These are phyloP conservation scores for Alternaria triticimaculans DNA, from an alignment of 2,329 filamentous ascomycete species.

Conservation along the genomic window DNA sequence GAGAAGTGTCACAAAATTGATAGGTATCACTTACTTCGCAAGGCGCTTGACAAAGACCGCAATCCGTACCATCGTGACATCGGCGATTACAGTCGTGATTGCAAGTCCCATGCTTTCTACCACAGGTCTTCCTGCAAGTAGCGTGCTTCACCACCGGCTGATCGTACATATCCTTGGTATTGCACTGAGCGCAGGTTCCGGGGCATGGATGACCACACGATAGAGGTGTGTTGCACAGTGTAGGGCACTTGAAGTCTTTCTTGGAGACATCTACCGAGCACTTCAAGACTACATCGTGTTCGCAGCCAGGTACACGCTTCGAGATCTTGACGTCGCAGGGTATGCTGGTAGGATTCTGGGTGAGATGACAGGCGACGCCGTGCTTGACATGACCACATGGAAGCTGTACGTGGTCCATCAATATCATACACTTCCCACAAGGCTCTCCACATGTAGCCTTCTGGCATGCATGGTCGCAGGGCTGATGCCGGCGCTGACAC, in stretches of 20 bases:
- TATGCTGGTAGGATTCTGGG: conserved; percentile 41
- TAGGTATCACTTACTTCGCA: conserved; percentile 30
- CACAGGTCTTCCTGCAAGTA: conserved; percentile 32
- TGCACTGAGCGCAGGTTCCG: conserved; percentile 59
- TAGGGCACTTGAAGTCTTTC: conserved; percentile 56
- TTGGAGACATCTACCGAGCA: conserved; percentile 59
- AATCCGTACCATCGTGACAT: conserved; percentile 38
- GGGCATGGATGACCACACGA: conserved; percentile 66
- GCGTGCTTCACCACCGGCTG: conserved; percentile 13
- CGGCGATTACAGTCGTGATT: conserved; percentile 32
- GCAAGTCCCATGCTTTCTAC: conserved; percentile 36
- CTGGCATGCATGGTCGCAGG: conserved; percentile 38
- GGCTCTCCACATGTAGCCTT: conserved; percentile 38
- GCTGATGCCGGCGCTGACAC: conserved; percentile 29
- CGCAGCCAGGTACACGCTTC: conserved; percentile 61
- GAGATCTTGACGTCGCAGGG: conserved; percentile 58
- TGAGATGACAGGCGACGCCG: conserved; percentile 16
- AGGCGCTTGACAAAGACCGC: conserved; percentile 25
- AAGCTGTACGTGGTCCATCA: conserved; percentile 28
- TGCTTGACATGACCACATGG: conserved; percentile 37
- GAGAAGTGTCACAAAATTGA: neutral
- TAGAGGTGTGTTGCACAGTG: conserved; percentile 55
- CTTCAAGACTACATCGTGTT: conserved; percentile 58
- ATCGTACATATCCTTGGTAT: conserved; percentile 37
- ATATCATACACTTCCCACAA: conserved; percentile 32